Conservation (phyloP, 1,284 basidiomycete genomes). For the Tilletia caries region DNA sequence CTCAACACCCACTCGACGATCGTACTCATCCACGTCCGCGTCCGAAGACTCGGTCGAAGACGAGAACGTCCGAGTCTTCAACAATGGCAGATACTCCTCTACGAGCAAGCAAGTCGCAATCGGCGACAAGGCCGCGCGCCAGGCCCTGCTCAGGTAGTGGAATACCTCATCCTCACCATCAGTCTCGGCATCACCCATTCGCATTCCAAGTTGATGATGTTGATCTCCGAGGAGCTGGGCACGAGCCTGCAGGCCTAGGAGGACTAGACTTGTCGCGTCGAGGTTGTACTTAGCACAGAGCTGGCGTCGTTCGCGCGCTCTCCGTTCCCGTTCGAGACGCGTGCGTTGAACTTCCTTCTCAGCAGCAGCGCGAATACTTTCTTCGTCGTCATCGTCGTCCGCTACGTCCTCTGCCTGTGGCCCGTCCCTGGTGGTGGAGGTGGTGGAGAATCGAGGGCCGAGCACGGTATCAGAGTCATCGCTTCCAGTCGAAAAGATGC, state of each 20-base stretch:
- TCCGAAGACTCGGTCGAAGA: not conserved
- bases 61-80: no score
- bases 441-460: not conserved
- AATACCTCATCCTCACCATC: not conserved
- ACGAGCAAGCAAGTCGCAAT: not conserved
- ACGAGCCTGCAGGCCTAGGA: not conserved
- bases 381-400: not conserved
- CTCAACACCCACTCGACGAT: not conserved
- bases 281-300: slow-evolving; percentile 6
- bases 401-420: not conserved
- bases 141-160: not conserved
- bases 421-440: no score
- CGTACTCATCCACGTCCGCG: not conserved
- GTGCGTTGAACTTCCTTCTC: not conserved
- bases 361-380: not conserved
- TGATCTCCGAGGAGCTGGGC: no score
- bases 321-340: not conserved
- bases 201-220: no score
- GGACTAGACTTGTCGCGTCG: slow-evolving; percentile 2
- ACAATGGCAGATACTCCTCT: slow-evolving; percentile 1
- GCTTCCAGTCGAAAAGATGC: not conserved
- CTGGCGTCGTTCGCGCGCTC: not conserved
- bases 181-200: no score
- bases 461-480: slow-evolving; percentile 10
- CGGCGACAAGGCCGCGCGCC: slow-evolving; percentile 3